phyloP scores from a whole-genome alignment of 371 early-diverging fungal species.

The Mortierella sp. region DNA sequence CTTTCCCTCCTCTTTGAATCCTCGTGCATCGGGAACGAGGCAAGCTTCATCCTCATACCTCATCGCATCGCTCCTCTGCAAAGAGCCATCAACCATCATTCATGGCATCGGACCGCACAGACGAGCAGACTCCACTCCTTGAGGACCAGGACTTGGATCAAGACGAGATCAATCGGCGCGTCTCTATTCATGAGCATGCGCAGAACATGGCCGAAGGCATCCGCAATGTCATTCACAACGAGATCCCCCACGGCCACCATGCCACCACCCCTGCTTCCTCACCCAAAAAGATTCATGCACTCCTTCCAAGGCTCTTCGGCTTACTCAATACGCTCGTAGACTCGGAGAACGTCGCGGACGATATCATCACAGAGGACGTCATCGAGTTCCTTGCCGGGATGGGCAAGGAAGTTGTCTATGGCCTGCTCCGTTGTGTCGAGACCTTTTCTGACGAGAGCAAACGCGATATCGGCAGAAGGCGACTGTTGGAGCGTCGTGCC shows the following conservation, averaged over 20 bases:
- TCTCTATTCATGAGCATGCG: constrained; percentile 2
- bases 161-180: constrained; percentile 6
- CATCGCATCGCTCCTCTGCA: neutral
- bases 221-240: constrained; percentile 43
- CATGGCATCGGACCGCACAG: too few relatives aligned
- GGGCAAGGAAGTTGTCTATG: constrained; percentile 49
- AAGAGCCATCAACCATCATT: neutral
- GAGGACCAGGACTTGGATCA: constrained; percentile 14
- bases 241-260: constrained; percentile 51
- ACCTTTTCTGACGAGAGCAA: constrained; percentile 29
- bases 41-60: too few relatives aligned
- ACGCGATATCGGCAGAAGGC: constrained; percentile 43
- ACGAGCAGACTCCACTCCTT: too few relatives aligned
- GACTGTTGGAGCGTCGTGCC: constrained; percentile 38
- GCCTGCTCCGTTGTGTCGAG: constrained; percentile 51
- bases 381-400: constrained; percentile 41
- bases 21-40: too few relatives aligned
- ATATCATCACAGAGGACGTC: constrained; percentile 44
- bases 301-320: constrained; percentile 44
- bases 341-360: constrained; percentile 37
- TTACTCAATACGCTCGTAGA: constrained; percentile 48
- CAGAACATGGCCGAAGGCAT: constrained; percentile 22
- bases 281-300: constrained; percentile 43
- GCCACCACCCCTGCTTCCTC: constrained; percentile 15
- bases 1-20: too few relatives aligned